Evolutionary conservation across 495 filamentous ascomycete species (phyloP).

Genomic region (Jackrogersella minutella): DNA sequence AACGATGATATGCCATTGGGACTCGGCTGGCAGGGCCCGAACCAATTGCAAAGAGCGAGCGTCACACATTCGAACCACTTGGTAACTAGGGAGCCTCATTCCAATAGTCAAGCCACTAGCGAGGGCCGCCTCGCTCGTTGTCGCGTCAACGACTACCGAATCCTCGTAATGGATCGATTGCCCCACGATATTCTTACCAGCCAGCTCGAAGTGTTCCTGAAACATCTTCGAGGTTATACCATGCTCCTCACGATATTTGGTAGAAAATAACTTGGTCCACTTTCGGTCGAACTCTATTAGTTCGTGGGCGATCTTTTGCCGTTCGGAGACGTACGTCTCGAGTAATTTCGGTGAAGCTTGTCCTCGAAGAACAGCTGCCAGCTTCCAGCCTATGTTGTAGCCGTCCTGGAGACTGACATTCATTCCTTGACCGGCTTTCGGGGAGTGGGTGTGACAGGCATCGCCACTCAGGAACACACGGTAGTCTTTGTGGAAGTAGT

Average conservation of each 20-base stretch:
- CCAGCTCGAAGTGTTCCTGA: constrained; percentile 66
- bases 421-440: constrained; percentile 79
- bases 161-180: constrained; percentile 65
- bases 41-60: constrained; percentile 64
- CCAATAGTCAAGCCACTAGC: constrained; percentile 60
- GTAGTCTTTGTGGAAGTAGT: constrained; percentile 61
- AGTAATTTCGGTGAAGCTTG: constrained; percentile 63
- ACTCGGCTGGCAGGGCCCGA: constrained; percentile 60
- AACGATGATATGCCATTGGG: constrained; percentile 67
- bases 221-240: constrained; percentile 55
- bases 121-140: constrained; percentile 38
- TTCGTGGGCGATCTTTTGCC: constrained; percentile 71
- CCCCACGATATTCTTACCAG: constrained; percentile 71
- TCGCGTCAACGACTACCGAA: constrained; percentile 55
- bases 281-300: constrained; percentile 77
- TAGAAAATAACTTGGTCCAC: constrained; percentile 69
- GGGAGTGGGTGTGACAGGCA: constrained; percentile 76
- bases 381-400: constrained; percentile 82
- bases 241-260: constrained; percentile 46
- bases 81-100: constrained; percentile 64
- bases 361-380: constrained; percentile 69
- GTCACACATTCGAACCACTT: constrained; percentile 65
- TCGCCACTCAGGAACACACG: constrained; percentile 74
- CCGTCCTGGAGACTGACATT: constrained; percentile 66
- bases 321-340: constrained; percentile 74